A percentile compares a stretch with the other conserved stretches of the same genome.
These are phyloP conservation scores for Xylaria flabelliformis DNA, from an alignment of 495 filamentous ascomycete species.

Conservation along the genomic window DNA sequence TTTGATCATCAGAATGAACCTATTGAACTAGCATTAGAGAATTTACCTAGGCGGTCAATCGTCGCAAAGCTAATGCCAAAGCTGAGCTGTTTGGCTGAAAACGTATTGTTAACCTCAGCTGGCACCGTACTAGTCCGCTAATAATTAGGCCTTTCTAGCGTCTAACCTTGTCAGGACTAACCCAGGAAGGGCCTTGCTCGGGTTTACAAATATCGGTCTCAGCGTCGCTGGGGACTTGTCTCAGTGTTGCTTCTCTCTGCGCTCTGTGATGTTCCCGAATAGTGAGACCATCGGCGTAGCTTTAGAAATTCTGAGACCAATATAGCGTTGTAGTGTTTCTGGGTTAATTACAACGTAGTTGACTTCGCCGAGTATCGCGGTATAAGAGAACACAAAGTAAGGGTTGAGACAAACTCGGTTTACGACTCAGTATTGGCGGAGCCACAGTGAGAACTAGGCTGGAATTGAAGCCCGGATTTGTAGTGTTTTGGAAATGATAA, in stretches of 20 bases:
- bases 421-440: neutral
- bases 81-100: neutral
- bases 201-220: conserved; percentile 8
- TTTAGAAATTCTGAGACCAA: neutral
- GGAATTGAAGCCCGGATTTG: neutral
- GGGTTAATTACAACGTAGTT: neutral
- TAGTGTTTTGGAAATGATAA: neutral
- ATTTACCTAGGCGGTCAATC: neutral
- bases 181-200: conserved; percentile 18
- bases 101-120: neutral
- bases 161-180: neutral
- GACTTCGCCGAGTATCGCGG: neutral
- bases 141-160: neutral
- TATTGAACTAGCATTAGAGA: neutral
- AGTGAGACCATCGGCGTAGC: conserved; percentile 8
- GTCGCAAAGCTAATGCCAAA: neutral
- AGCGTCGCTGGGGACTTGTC: conserved; percentile 4
- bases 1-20: neutral
- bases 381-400: neutral
- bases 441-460: conserved; percentile 6
- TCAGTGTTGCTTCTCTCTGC: conserved; percentile 12
- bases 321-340: conserved; percentile 9
- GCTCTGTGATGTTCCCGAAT: neutral
- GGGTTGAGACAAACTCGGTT: neutral
- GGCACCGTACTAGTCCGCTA: neutral